phyloP scores from a whole-genome alignment of 352 stramenopile species.

The Thalassiosira livingstoniorum region DNA sequence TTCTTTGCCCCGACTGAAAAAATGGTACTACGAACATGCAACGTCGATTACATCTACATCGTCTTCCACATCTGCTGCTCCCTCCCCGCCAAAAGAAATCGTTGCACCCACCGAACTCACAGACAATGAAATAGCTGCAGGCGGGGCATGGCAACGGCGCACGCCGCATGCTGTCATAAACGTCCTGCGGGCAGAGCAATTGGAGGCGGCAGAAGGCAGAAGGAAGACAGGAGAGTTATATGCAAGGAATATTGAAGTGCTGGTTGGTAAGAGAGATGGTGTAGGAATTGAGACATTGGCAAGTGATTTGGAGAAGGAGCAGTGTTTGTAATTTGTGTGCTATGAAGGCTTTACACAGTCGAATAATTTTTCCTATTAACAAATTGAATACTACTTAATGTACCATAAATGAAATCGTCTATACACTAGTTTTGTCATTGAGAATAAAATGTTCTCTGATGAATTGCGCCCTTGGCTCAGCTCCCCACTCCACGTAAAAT shows the following conservation, averaged over 20 bases:
- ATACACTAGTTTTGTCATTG: too few species aligned
- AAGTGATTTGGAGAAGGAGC: slow-evolving; percentile 69
- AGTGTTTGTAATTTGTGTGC: slow-evolving; percentile 35
- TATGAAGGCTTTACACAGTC: too few species aligned
- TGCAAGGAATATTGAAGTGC: slow-evolving; percentile 73
- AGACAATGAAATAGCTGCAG: slow-evolving; percentile 75
- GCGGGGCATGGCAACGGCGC: slow-evolving; percentile 77
- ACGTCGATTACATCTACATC: background rate
- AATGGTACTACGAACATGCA: slow-evolving; percentile 68
- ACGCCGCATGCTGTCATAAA: slow-evolving; percentile 83
- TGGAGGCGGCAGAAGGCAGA: slow-evolving; percentile 73
- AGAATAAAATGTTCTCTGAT: background rate
- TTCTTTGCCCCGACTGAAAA: slow-evolving; percentile 71
- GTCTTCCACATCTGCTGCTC: too few species aligned
- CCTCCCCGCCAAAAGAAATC: too few species aligned
- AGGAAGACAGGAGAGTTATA: slow-evolving; percentile 68
- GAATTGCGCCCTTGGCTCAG: background rate
- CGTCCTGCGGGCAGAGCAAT: slow-evolving; percentile 76
- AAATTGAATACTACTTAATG: too few species aligned
- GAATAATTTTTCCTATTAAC: too few species aligned
- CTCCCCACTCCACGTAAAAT: slow-evolving; percentile 8
- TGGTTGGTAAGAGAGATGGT: slow-evolving; percentile 54
- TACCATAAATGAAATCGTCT: too few species aligned
- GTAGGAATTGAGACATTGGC: slow-evolving; percentile 66
- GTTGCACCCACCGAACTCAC: slow-evolving; percentile 23